Evolutionary conservation across 768 basidiomycete species (phyloP).

Genomic region (Phlegmacium glaucopus): DNA sequence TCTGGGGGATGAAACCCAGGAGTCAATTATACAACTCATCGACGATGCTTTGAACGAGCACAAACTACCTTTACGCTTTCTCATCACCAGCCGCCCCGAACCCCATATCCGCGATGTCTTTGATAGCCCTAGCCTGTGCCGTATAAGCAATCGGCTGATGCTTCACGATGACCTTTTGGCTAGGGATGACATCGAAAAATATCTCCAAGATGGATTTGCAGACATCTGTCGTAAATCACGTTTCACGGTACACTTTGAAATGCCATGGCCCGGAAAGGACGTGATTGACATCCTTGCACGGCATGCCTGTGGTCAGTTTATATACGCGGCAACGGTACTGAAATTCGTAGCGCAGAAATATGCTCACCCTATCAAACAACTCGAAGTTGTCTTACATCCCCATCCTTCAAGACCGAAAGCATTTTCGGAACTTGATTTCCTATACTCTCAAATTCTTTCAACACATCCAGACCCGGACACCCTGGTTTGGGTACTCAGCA

Average conservation of each 20-base stretch:
- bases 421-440: no score
- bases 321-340: slow-evolving; percentile 2
- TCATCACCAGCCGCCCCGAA: neutral
- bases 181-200: neutral
- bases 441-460: no score
- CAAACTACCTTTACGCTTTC: neutral
- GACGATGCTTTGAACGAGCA: neutral
- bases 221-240: neutral
- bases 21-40: neutral
- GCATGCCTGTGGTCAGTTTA: slow-evolving; percentile 3
- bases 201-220: neutral
- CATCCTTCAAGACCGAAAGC: no score
- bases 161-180: neutral
- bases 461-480: no score
- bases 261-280: neutral
- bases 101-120: neutral
- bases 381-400: no score
- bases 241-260: no score
- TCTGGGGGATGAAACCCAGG: neutral
- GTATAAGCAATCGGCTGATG: neutral
- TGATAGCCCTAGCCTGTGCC: neutral
- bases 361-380: neutral
- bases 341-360: neutral
- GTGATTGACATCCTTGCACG: neutral
- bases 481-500: no score